Conservation (phyloP, 169 alveolate species). For the Cryptosporidium muris region DNA sequence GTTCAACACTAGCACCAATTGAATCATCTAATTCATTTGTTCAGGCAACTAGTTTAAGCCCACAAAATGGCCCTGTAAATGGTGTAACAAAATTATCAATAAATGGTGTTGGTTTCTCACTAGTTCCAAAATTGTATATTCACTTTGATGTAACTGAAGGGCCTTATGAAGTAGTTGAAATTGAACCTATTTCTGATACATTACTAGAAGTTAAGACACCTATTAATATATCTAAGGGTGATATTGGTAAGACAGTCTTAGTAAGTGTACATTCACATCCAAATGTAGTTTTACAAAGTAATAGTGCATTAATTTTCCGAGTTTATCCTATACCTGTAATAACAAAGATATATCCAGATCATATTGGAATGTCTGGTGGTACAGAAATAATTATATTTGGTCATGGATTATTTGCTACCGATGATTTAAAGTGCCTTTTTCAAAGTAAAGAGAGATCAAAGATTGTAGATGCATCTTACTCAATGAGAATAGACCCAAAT, state of each 20-base stretch:
- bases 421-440: slow-evolving; percentile 53
- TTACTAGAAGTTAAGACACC: slow-evolving; percentile 65
- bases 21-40: slow-evolving; percentile 1
- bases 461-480: slow-evolving; percentile 55
- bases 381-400: slow-evolving; percentile 56
- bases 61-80: slow-evolving; percentile 59
- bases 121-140: slow-evolving; percentile 27
- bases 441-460: slow-evolving; percentile 70
- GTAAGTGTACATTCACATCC: slow-evolving; percentile 57
- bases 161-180: slow-evolving; percentile 53
- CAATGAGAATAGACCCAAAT: slow-evolving; percentile 33
- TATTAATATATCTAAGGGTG: slow-evolving; percentile 25
- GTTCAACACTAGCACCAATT: background rate
- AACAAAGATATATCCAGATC: slow-evolving; percentile 28
- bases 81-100: slow-evolving; percentile 33
- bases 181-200: slow-evolving; percentile 31
- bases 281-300: slow-evolving; percentile 33
- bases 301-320: slow-evolving; percentile 53
- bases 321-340: slow-evolving; percentile 32
- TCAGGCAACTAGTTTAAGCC: slow-evolving; percentile 63
- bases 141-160: slow-evolving; percentile 71
- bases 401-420: slow-evolving; percentile 59
- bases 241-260: slow-evolving; percentile 36
- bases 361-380: slow-evolving; percentile 69
- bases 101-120: slow-evolving; percentile 51